These are phyloP conservation scores for Paecilomyces niveus DNA, from an alignment of 2,329 filamentous ascomycete genomes.

Conservation along the genomic window DNA sequence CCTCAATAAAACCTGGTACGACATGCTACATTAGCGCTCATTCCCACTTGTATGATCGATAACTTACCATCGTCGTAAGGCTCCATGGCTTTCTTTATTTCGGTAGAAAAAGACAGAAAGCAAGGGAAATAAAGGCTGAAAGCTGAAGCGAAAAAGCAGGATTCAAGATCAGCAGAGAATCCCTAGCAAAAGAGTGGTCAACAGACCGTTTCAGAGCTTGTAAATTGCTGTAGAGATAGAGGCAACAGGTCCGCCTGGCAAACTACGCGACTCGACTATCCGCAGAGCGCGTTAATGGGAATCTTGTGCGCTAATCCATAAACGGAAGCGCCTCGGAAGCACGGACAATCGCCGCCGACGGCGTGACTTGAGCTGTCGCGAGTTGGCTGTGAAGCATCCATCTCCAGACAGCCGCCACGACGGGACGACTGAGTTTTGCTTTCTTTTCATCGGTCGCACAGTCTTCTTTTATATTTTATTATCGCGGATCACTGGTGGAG, in stretches of 20 bases:
- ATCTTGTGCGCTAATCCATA: slow-evolving; percentile 15
- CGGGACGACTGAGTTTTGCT: not conserved
- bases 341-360: not conserved
- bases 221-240: not conserved
- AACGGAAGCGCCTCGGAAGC: slow-evolving; percentile 2
- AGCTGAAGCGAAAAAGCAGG: slow-evolving; percentile 4
- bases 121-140: not conserved
- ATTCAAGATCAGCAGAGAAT: not conserved
- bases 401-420: not conserved
- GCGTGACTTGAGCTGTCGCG: not conserved
- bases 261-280: slow-evolving; percentile 12
- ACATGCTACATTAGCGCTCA: slow-evolving; percentile 12
- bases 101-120: not conserved
- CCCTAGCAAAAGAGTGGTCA: slow-evolving; percentile 1
- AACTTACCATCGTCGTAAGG: slow-evolving; percentile 27
- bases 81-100: slow-evolving; percentile 20
- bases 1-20: slow-evolving; percentile 24
- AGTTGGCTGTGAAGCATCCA: not conserved
- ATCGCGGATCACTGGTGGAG: not conserved
- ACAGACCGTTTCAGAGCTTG: not conserved
- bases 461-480: not conserved
- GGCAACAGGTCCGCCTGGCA: not conserved
- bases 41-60: slow-evolving; percentile 7
- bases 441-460: not conserved
- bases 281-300: slow-evolving; percentile 30